Base-by-base conservation (phyloP, 257 asterid species). In the Solanum virginianum region DNA sequence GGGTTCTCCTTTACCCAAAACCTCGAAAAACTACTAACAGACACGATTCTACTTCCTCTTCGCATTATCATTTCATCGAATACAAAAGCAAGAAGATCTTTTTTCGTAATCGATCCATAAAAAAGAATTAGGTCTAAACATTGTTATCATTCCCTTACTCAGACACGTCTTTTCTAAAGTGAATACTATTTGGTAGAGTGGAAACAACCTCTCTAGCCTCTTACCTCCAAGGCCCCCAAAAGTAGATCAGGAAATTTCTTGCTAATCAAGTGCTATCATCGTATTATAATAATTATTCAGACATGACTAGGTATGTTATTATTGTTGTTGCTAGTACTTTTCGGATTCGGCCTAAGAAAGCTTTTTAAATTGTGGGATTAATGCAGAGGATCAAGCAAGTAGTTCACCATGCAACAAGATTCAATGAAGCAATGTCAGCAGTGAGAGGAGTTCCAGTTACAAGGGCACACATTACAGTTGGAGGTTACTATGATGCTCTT, bases 391-490 rank as follows among this genome's bases (percentile, higher is more conserved):
- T 91, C 54, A 89, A 89, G 88, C 90, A 89, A 88, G 90, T 85
- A 90, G 91, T 88, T 55, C 86, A 85, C 8, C 89, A 69, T 20
- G 92, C 92, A 41, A 81, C 85, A 26, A 89, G 84, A 69, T 47
- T 89, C 85, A 91, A 91, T 43, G 93, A 90, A 54, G 93, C 93
- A 85, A 89, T 92, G 8, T 83, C 93, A 69, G 91, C 90, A 8
- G 89, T 72, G 43, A 85, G 93, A 71, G 93, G 95, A 51, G 88
- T 85, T 24, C 88, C 94, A 1, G 56, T 89, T 1, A 85, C 81
- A 87, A 86, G 90, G 72, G 97, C 98, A 55, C 94, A 86, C 0
- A 90, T 93, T 66, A 92, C 95, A 3, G 65, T 89, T 81, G 97
- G 98, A 45, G 98, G 97, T 55, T 89, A 87, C 85, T 91, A 87